Conservation (phyloP, 306 rosid species). For the Rosa multiflora region DNA sequence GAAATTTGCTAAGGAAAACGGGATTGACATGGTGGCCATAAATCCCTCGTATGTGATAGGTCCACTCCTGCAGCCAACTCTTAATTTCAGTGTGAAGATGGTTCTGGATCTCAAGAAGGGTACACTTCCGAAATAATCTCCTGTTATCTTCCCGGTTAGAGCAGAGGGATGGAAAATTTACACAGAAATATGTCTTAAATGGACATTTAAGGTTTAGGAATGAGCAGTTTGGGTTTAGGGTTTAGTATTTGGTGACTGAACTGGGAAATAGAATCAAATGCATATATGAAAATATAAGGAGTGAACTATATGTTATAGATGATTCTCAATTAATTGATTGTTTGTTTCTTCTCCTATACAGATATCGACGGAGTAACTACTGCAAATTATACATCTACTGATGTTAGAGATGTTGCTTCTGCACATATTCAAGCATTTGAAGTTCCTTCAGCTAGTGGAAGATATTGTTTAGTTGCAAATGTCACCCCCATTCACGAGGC, state of each 20-base stretch:
- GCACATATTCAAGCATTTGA: slow-evolving; percentile 33
- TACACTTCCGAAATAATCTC: not conserved
- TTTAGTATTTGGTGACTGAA: not conserved
- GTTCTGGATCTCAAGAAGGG: slow-evolving; percentile 20
- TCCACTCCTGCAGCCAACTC: slow-evolving; percentile 36
- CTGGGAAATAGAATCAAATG: not conserved
- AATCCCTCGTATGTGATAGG: slow-evolving; percentile 30
- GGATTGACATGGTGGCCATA: slow-evolving; percentile 28
- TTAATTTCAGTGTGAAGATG: slow-evolving; percentile 1
- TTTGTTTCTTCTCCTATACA: not conserved
- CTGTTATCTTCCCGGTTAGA: not conserved
- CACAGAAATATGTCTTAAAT: too few relatives aligned
- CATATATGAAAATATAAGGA: not conserved
- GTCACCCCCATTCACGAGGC: not conserved
- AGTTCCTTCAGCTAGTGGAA: slow-evolving; percentile 27
- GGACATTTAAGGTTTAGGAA: not conserved
- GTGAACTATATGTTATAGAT: not conserved
- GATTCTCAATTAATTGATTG: not conserved
- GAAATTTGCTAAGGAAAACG: slow-evolving; percentile 32
- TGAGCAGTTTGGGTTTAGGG: not conserved
- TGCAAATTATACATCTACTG: not conserved
- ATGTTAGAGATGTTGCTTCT: slow-evolving; percentile 33
- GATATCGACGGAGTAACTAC: not conserved
- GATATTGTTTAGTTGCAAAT: slow-evolving; percentile 26
- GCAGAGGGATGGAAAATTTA: not conserved